Evolutionary conservation across 306 rosid genomes (phyloP).

Genomic region (Myrica gale): DNA sequence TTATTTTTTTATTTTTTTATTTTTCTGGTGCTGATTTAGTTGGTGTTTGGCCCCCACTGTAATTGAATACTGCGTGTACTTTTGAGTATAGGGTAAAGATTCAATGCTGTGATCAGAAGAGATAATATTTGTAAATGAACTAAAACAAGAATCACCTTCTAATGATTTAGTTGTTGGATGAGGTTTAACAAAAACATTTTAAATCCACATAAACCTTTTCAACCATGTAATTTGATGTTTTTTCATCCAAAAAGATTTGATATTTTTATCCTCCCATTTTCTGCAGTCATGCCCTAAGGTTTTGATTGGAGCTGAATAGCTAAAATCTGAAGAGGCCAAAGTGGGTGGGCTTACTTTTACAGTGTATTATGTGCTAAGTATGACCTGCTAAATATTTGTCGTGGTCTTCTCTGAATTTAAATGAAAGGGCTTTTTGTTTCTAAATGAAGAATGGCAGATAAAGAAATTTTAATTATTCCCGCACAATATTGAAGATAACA

Average conservation of each 20-base stretch:
- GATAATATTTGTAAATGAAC: too few species aligned
- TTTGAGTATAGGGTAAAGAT: slow-evolving; percentile 15
- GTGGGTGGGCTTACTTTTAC: background rate
- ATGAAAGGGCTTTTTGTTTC: background rate
- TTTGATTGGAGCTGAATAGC: background rate
- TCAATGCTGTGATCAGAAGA: background rate
- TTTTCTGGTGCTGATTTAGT: slow-evolving; percentile 26
- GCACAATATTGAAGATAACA: background rate
- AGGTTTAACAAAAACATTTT: background rate
- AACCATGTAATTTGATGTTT: background rate
- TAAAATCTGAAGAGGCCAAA: background rate
- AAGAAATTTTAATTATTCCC: background rate
- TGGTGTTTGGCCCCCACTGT: slow-evolving; percentile 8
- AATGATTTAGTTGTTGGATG: background rate
- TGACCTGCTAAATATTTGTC: background rate
- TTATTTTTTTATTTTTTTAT: slow-evolving; percentile 7
- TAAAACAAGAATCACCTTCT: background rate
- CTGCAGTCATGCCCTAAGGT: background rate
- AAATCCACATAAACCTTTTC: background rate
- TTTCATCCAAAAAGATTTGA: background rate
- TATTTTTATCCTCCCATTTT: background rate
- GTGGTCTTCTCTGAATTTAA: background rate
- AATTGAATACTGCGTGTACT: slow-evolving; percentile 23
- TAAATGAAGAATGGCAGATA: background rate
- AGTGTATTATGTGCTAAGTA: background rate